These are phyloP conservation scores for Penicillium griseofulvum DNA, from an alignment of 2,329 filamentous ascomycete genomes.

Conservation along the genomic window DNA sequence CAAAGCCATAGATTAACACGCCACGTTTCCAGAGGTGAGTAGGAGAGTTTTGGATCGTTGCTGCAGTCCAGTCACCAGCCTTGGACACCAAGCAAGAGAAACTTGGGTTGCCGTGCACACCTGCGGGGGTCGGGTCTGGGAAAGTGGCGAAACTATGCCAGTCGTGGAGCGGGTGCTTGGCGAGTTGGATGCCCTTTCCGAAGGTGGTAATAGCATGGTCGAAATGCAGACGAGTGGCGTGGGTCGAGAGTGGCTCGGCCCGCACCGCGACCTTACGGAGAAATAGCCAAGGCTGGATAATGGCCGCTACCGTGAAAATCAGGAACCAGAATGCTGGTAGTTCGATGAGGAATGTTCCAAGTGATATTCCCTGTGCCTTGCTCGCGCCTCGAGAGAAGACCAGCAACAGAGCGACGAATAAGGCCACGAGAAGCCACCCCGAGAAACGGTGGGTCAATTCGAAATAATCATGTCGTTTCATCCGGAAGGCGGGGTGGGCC, in stretches of 20 bases:
- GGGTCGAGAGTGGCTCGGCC: conserved; percentile 65
- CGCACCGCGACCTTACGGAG: conserved; percentile 66
- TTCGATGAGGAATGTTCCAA: conserved; percentile 43
- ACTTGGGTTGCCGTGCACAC: conserved; percentile 41
- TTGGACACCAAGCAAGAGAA: conserved; percentile 70
- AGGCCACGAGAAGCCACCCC: conserved; percentile 64
- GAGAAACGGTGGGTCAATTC: conserved; percentile 70
- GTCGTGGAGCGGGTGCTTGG: conserved; percentile 63
- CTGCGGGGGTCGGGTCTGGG: conserved; percentile 48
- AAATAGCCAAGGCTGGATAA: conserved; percentile 70
- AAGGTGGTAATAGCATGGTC: conserved; percentile 59
- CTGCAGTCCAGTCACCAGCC: conserved; percentile 71
- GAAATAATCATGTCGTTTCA: conserved; percentile 65
- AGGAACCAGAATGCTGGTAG: conserved; percentile 67
- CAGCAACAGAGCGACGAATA: conserved; percentile 65
- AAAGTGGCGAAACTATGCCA: conserved; percentile 77
- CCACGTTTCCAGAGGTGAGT: conserved; percentile 66
- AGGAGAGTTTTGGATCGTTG: conserved; percentile 61
- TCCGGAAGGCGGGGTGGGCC: conserved; percentile 63
- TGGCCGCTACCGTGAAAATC: conserved; percentile 59
- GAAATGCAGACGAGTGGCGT: conserved; percentile 71
- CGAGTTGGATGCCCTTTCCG: conserved; percentile 59
- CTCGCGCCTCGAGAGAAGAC: conserved; percentile 52
- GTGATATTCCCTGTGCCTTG: conserved; percentile 30
- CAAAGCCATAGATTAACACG: conserved; percentile 64